Evolutionary conservation across 805 yeast species (phyloP).

Genomic region (Nakazawaea wyomingensis): DNA sequence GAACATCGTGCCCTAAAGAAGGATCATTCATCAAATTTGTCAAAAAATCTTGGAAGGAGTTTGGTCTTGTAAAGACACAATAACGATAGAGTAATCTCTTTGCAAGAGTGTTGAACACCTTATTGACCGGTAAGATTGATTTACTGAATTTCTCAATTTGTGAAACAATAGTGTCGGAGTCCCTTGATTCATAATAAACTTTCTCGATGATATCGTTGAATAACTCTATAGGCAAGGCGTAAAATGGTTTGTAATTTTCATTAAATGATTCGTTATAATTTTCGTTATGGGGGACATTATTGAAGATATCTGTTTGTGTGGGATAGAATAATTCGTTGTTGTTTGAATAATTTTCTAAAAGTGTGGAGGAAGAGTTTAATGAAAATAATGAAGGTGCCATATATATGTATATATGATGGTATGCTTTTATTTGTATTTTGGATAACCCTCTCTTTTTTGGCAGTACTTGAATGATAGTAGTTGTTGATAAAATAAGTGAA

Average conservation of each 20-base stretch:
- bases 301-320: not conserved
- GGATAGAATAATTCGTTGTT: slow-evolving; percentile 1
- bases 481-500: too few species aligned
- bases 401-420: not conserved
- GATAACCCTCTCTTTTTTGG: too few species aligned
- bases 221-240: slow-evolving; percentile 25
- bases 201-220: slow-evolving; percentile 27
- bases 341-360: slow-evolving; percentile 2
- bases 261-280: not conserved
- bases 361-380: not conserved
- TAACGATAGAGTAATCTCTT: slow-evolving; percentile 58
- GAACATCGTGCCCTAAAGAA: slow-evolving; percentile 55
- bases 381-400: slow-evolving; percentile 10
- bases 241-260: not conserved
- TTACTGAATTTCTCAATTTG: slow-evolving; percentile 24
- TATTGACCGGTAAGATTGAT: slow-evolving; percentile 39
- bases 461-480: too few species aligned
- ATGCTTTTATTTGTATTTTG: too few species aligned
- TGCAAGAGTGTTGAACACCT: slow-evolving; percentile 52
- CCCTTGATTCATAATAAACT: slow-evolving; percentile 21
- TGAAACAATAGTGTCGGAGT: slow-evolving; percentile 24
- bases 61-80: slow-evolving; percentile 74
- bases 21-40: slow-evolving; percentile 43
- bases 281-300: not conserved
- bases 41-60: slow-evolving; percentile 68